Base-by-base conservation (phyloP, 192 early-diverging fungal species). In the Backusella morwellensis region DNA sequence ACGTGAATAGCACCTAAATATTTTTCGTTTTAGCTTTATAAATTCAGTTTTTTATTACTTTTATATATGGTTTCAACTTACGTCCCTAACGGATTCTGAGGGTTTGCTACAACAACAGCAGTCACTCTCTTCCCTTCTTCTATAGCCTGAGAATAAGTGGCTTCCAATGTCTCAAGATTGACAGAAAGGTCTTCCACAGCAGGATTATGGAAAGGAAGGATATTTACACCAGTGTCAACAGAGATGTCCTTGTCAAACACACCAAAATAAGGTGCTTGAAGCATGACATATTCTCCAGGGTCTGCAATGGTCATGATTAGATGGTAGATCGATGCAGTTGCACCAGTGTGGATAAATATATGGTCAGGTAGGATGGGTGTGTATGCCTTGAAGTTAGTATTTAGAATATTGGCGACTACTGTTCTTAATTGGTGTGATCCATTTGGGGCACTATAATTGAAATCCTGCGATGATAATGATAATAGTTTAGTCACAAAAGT, bases 201-300 rank as follows among this genome's bases (percentile, higher is more conserved):
- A 4, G 79, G 86, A 12, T 87, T 78, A 35, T 88, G 52, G 23
- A 90, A 86, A 2, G 85, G 79, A 7, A 93, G 83, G 3, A 88
- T 77, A 17, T 82, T 84, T 4, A 88, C 90, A 9, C 85, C 83
- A 0, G 90, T 82, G 35, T 86, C 82, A 21, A 73, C 78, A 34
- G 75, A 75, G 75, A 90, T 83, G 72, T 95, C 92, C 36, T 78
- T 78, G 36, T 92, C 85, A 75, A 96, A 93, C 3, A 89, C 92
- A 11, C 92, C 91, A 76, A 95, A 96, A 79, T 85, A 94, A 1
- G 95, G 95, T 12, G 89, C 82, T 6, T 92, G 91, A 40, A 95
- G 86, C 74, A 97, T 76, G 8, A 96, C 80, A 35, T 86, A 90
- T 66, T 96, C 95, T 36, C 92, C 93, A 1, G 86, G 84, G 74